These are phyloP conservation scores for Beauveria scarabaeidicola DNA, from an alignment of 2,329 filamentous ascomycete genomes.

Conservation along the genomic window DNA sequence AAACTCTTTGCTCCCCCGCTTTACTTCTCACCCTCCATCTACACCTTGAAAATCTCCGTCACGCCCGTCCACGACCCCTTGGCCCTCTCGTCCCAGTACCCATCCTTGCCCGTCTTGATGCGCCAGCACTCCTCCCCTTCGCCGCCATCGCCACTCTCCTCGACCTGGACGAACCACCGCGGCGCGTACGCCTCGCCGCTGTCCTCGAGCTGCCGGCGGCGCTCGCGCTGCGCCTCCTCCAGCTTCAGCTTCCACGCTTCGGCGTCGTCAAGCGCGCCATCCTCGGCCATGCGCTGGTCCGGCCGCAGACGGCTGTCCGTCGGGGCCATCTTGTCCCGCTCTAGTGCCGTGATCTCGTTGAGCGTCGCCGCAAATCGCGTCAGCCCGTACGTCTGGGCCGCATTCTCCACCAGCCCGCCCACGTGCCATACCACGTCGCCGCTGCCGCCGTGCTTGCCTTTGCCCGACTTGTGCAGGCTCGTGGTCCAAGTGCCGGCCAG, in stretches of 20 bases:
- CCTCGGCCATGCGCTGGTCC: conserved; percentile 79
- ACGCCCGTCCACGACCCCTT: conserved; percentile 57
- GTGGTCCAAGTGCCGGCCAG: conserved; percentile 80
- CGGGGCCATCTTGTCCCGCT: conserved; percentile 63
- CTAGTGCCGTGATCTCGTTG: conserved; percentile 79
- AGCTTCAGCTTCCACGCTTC: conserved; percentile 75
- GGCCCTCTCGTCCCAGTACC: conserved; percentile 85
- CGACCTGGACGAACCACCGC: conserved; percentile 75
- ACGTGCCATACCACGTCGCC: conserved; percentile 70
- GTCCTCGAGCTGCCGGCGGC: conserved; percentile 68
- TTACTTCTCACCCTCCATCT: background rate
- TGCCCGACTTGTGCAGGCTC: conserved; percentile 56
- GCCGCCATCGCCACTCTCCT: conserved; percentile 42
- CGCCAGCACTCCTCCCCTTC: conserved; percentile 61
- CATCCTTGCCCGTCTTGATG: conserved; percentile 70
- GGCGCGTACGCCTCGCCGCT: conserved; percentile 64
- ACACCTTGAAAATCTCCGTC: conserved; percentile 39
- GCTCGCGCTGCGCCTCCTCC: conserved; percentile 74
- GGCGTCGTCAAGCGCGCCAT: conserved; percentile 72
- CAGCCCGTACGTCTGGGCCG: conserved; percentile 75
- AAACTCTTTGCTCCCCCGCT: background rate
- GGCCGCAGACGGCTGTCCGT: conserved; percentile 80
- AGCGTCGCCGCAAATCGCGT: conserved; percentile 77
- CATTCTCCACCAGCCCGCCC: conserved; percentile 69
- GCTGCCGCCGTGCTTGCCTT: conserved; percentile 42